These are phyloP conservation scores for Myxozyma melibiosi DNA, from an alignment of 805 yeast genomes.

Conservation along the genomic window DNA sequence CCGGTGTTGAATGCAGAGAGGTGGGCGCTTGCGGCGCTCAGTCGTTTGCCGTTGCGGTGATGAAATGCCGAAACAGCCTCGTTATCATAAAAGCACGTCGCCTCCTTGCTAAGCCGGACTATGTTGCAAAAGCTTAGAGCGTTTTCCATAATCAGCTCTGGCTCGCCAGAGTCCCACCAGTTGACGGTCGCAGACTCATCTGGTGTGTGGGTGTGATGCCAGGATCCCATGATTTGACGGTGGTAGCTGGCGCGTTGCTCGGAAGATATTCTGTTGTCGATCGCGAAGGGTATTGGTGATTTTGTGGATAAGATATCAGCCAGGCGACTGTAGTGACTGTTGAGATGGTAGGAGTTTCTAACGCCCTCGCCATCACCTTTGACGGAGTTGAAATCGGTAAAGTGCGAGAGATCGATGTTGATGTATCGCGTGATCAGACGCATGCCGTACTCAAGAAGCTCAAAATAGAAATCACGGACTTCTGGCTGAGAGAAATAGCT, in stretches of 20 bases:
- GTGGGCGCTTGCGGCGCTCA: constrained; percentile 52
- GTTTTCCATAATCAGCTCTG: constrained; percentile 70
- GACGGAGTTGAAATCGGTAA: not conserved
- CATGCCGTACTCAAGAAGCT: constrained; percentile 64
- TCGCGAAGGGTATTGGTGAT: constrained; percentile 77
- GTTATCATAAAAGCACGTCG: constrained; percentile 66
- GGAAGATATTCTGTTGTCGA: constrained; percentile 57
- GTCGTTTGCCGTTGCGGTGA: constrained; percentile 44
- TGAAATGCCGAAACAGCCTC: constrained; percentile 66
- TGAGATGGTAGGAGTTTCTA: not conserved
- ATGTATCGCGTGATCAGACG: constrained; percentile 55
- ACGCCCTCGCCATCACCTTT: not conserved
- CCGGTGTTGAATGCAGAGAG: constrained; percentile 85
- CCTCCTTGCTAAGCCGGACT: constrained; percentile 80
- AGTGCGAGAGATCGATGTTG: constrained; percentile 14
- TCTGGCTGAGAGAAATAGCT: not conserved
- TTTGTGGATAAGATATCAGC: constrained; percentile 34
- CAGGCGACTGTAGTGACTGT: not conserved
- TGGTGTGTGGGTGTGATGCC: not conserved
- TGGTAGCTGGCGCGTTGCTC: constrained; percentile 38
- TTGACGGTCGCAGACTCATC: constrained; percentile 57
- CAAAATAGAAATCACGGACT: constrained; percentile 47
- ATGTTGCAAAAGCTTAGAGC: constrained; percentile 67
- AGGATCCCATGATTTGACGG: constrained; percentile 46
- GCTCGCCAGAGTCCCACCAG: constrained; percentile 70